phyloP scores from a whole-genome alignment of 768 basidiomycete genomes.

The Exsudoporus frostii region DNA sequence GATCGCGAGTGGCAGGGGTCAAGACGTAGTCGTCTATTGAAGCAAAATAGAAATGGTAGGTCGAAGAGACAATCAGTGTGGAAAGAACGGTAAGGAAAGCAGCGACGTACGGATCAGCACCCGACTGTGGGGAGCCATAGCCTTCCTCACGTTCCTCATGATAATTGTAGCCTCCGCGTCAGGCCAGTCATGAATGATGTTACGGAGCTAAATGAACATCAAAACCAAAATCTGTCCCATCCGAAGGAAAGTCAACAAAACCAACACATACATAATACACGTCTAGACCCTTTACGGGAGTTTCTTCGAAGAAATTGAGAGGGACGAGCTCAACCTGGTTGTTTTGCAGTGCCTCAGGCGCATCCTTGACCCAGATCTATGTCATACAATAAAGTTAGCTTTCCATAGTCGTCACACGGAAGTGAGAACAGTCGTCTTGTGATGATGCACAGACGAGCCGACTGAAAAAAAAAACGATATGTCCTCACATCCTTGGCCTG shows the following conservation, averaged over 20 bases:
- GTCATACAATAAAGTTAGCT: not conserved
- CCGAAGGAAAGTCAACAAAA: not conserved
- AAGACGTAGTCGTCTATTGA: slow-evolving; percentile 24
- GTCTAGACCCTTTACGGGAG: slow-evolving; percentile 15
- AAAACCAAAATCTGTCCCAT: not conserved
- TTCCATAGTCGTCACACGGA: not conserved
- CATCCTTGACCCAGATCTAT: slow-evolving; percentile 18
- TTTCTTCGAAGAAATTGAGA: slow-evolving; percentile 21
- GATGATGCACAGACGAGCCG: not conserved
- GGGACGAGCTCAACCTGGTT: slow-evolving; percentile 15
- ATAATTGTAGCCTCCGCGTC: slow-evolving; percentile 32
- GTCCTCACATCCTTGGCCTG: slow-evolving; percentile 19
- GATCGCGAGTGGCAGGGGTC: slow-evolving; percentile 8
- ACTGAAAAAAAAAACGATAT: not conserved
- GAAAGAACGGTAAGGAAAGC: not conserved
- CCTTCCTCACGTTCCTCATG: slow-evolving; percentile 27
- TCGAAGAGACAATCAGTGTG: too few relatives aligned
- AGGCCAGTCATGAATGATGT: slow-evolving; percentile 37
- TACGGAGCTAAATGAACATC: slow-evolving; percentile 18
- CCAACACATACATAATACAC: slow-evolving; percentile 23
- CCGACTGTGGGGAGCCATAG: slow-evolving; percentile 29
- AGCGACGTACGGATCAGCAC: slow-evolving; percentile 32
- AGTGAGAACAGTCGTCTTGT: not conserved
- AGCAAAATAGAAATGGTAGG: not conserved
- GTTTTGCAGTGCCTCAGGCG: slow-evolving; percentile 16